phyloP scores from a whole-genome alignment of 2,329 filamentous ascomycete genomes.

The Paecilomyces formosus region DNA sequence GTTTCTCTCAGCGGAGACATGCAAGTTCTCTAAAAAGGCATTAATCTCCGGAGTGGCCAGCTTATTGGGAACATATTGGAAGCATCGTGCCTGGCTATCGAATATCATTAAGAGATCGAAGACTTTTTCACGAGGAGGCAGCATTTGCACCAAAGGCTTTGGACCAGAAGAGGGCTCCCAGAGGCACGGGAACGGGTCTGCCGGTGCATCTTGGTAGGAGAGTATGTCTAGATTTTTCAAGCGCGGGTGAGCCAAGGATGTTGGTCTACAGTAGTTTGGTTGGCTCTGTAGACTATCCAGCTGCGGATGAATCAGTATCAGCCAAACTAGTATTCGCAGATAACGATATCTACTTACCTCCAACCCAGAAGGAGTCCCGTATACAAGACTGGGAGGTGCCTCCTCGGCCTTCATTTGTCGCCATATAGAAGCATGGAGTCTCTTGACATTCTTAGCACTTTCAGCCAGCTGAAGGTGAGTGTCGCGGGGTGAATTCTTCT shows the following conservation, averaged over 20 bases:
- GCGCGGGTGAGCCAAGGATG: background rate
- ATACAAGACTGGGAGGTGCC: background rate
- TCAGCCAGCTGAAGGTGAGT: background rate
- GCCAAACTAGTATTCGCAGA: background rate
- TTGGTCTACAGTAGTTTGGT: background rate
- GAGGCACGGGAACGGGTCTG: slow-evolving; percentile 1
- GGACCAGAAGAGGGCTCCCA: background rate
- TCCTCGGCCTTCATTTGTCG: background rate
- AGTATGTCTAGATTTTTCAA: background rate
- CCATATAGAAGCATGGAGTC: background rate
- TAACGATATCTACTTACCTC: background rate
- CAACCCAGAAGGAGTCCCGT: background rate
- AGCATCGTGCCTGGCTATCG: slow-evolving; percentile 1
- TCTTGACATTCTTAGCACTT: background rate
- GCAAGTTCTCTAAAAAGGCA: background rate
- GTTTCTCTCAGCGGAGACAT: slow-evolving; percentile 1
- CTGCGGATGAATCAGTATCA: background rate
- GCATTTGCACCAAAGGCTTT: background rate
- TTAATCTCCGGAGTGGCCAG: background rate
- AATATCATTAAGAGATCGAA: background rate
- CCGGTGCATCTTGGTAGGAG: slow-evolving; percentile 2
- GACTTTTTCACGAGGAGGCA: slow-evolving; percentile 1
- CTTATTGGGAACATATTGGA: background rate
- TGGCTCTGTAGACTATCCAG: background rate
- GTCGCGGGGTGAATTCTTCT: background rate